Percentiles rank a stretch among this genome's conserved stretches.
Evolutionary conservation across 257 asterid species (phyloP).

Genomic region (Nicotiana undulata): DNA sequence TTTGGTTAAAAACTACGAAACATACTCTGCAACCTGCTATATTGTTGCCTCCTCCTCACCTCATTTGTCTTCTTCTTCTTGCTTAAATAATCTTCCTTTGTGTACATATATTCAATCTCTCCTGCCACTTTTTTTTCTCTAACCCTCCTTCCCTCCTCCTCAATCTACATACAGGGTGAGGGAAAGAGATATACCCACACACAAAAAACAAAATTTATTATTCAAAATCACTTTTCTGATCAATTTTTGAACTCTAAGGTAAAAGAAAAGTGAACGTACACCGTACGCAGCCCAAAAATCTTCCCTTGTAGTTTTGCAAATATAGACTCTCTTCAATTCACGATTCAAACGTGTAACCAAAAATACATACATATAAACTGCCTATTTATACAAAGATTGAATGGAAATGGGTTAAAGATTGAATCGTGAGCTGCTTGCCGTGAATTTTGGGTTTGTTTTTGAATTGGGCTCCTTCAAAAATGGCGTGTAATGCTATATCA

Average conservation of each 20-base stretch:
- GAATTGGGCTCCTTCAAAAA: conserved; percentile 6
- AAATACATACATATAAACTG: neutral
- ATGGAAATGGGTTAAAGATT: neutral
- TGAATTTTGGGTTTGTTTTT: neutral
- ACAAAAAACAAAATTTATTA: neutral
- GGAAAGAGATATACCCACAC: neutral
- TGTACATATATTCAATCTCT: neutral
- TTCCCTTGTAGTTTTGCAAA: neutral
- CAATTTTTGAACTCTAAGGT: neutral
- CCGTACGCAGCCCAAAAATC: neutral
- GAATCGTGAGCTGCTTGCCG: neutral
- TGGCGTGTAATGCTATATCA: conserved; percentile 40
- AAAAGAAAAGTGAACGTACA: neutral
- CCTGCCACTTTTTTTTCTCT: neutral
- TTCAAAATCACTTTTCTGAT: neutral
- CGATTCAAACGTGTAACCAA: neutral
- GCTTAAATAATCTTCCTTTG: neutral
- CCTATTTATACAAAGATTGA: neutral
- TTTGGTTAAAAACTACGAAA: conserved; percentile 12
- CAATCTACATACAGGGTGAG: neutral
- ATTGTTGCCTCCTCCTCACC: conserved; percentile 10
- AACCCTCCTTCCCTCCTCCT: conserved; percentile 13
- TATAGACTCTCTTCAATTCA: neutral
- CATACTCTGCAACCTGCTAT: conserved; percentile 39
- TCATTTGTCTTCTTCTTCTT: neutral